Evolutionary conservation across 2,329 filamentous ascomycete species (phyloP), one percentile per base, ranked within the genome.

Genomic region (Ceratocystis albifundus): DNA sequence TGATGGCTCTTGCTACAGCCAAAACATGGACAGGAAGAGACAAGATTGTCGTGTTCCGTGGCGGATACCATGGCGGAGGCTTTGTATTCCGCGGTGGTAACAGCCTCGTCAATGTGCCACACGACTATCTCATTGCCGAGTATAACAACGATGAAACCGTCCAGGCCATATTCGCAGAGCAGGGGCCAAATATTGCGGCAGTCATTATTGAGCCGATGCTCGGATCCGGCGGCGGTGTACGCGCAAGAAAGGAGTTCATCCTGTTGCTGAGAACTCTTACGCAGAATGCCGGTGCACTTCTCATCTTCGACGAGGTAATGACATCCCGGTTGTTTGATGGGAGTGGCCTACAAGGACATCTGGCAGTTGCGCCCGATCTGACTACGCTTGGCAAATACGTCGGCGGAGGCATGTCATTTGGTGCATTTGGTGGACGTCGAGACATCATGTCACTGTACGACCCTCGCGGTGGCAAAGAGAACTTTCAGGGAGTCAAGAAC

Each of bases 241-340:
- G 77, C 0, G 85, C 76, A 0, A 76, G 74, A 0, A 64, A 62
- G 1, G 78, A 78, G 20, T 88, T 88, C 69, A 72, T 88, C 30
- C 68, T 72, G 8, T 76, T 76, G 1, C 73, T 87, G 3, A 80
- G 81, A 57, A 72, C 76, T 0, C 75, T 63, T 20, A 66, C 68
- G 17, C 61, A 12, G 5, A 20, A 79, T 71, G 73, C 76, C 0
- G 81, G 80, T 1, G 82, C 82, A 0, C 67, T 89, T 0, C 80
- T 90, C 69, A 84, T 90, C 45, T 75, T 88, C 15, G 87, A 90
- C 72, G 87, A 90, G 74, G 86, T 89, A 4, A 86, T 88, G 80
- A 88, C 86, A 0, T 86, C 82, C 2, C 78, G 86, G 1, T 74
- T 88, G 32, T 74, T 77, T 20, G 46, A 64, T 5, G 75, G 76